Evolutionary conservation across 1,139 yeast genomes (phyloP).

Genomic region (Pneumocystis murina): DNA sequence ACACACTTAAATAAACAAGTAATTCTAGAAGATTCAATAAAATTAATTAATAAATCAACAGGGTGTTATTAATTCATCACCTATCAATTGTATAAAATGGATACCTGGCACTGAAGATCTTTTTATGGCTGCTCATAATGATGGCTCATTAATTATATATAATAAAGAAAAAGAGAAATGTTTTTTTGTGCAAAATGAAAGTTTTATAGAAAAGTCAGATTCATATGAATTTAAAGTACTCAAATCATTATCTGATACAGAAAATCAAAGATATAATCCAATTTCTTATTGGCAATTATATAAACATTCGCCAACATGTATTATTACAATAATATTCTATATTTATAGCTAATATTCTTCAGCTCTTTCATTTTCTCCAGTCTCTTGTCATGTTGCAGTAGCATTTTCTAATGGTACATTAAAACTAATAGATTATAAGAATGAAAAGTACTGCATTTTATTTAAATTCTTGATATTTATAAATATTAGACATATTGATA

Average conservation of each 20-base stretch:
- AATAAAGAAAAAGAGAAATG: constrained; percentile 31
- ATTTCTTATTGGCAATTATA: constrained; percentile 51
- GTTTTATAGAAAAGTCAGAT: not conserved
- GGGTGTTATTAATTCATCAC: constrained; percentile 26
- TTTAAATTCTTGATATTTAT: not conserved
- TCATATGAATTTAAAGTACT: not conserved
- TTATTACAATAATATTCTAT: not conserved
- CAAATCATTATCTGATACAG: not conserved
- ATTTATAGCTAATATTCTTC: not conserved
- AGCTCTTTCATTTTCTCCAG: constrained; percentile 36
- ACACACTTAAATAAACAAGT: constrained; percentile 36
- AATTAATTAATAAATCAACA: not conserved
- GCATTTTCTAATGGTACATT: constrained; percentile 57
- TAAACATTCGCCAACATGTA: constrained; percentile 37
- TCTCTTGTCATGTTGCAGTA: constrained; percentile 31
- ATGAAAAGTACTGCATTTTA: constrained; percentile 21
- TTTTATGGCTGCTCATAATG: constrained; percentile 29
- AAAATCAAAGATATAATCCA: constrained; percentile 25
- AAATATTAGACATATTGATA: constrained; percentile 31
- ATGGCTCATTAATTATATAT: constrained; percentile 28
- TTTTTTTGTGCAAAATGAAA: not conserved
- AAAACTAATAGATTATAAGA: constrained; percentile 39
- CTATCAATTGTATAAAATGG: constrained; percentile 29
- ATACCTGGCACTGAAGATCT: constrained; percentile 28
- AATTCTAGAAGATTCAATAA: constrained; percentile 13